Percentiles rank a stretch among this genome's conserved stretches.
phyloP scores from a whole-genome alignment of 2,329 filamentous ascomycete genomes.

The Sarocladiaceae sp. region DNA sequence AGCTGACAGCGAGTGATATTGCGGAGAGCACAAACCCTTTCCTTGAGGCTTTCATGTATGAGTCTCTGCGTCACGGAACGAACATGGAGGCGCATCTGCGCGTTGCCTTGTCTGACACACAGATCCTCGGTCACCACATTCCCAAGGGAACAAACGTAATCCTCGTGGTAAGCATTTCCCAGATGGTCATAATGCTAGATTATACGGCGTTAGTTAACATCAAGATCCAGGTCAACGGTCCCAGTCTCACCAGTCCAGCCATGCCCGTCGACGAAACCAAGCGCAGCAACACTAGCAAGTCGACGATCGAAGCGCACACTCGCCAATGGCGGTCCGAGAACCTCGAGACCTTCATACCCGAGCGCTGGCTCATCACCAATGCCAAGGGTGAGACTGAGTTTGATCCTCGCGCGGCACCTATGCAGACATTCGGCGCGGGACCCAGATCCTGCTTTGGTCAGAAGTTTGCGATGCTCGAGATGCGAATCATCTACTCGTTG shows the following conservation, averaged over 20 bases:
- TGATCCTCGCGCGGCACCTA: slow-evolving; percentile 23
- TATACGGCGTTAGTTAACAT: slow-evolving; percentile 11
- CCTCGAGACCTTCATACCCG: slow-evolving; percentile 2
- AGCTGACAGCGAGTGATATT: slow-evolving; percentile 19
- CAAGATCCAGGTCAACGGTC: no score
- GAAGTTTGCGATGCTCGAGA: slow-evolving; percentile 21
- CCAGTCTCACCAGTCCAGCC: no score
- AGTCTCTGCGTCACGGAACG: slow-evolving; percentile 22
- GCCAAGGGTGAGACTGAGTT: slow-evolving; percentile 14
- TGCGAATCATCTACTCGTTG: slow-evolving; percentile 21
- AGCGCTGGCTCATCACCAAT: slow-evolving; percentile 8
- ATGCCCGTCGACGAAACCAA: slow-evolving; percentile 13
- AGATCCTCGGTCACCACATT: slow-evolving; percentile 20
- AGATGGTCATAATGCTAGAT: slow-evolving; percentile 10
- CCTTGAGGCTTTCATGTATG: slow-evolving; percentile 25
- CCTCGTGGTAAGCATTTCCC: slow-evolving; percentile 11
- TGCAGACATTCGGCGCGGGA: slow-evolving; percentile 28
- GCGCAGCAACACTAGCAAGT: slow-evolving; percentile 3
- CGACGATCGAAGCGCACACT: neutral
- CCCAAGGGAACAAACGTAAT: slow-evolving; percentile 20
- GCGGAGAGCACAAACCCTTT: slow-evolving; percentile 18
- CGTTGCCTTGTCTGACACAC: slow-evolving; percentile 17
- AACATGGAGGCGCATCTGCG: no score
- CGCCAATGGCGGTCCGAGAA: neutral
- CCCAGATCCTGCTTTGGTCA: slow-evolving; percentile 30